phyloP scores from a whole-genome alignment of 2,329 filamentous ascomycete species.

The Pseudogymnoascus sp. region DNA sequence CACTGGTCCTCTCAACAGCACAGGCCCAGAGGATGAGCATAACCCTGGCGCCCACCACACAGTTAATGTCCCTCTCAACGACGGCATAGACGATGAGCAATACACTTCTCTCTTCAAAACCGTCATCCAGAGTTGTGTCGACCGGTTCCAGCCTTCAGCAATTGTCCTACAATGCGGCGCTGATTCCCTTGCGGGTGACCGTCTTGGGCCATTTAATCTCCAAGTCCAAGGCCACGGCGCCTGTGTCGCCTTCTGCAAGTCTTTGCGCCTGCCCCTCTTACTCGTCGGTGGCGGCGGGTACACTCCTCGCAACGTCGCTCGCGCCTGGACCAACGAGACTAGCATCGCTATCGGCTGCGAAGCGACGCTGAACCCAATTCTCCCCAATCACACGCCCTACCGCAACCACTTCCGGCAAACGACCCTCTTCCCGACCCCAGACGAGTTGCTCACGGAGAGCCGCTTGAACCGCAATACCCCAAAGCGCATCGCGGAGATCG shows the following conservation, averaged over 20 bases:
- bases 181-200: constrained; percentile 86
- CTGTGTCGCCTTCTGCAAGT: constrained; percentile 85
- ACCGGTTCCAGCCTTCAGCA: constrained; percentile 77
- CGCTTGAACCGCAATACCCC: constrained; percentile 67
- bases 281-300: constrained; percentile 94
- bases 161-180: constrained; percentile 95
- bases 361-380: constrained; percentile 58
- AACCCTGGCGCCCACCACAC: constrained; percentile 85
- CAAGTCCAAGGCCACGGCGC: constrained; percentile 90
- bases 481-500: constrained; percentile 66
- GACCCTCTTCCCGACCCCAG: constrained; percentile 77
- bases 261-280: constrained; percentile 68
- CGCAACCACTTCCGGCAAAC: constrained; percentile 80
- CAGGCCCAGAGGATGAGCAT: constrained; percentile 70
- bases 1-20: constrained; percentile 78
- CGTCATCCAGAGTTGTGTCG: constrained; percentile 69
- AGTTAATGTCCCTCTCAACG: constrained; percentile 81
- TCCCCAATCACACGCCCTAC: constrained; percentile 76
- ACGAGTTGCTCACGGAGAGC: constrained; percentile 57
- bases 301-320: constrained; percentile 90
- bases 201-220: constrained; percentile 90
- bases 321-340: constrained; percentile 95
- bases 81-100: constrained; percentile 84
- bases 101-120: constrained; percentile 79
- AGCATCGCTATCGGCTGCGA: constrained; percentile 74